phyloP scores from a whole-genome alignment of 495 filamentous ascomycete genomes.

The Aspergillus panamensis region DNA sequence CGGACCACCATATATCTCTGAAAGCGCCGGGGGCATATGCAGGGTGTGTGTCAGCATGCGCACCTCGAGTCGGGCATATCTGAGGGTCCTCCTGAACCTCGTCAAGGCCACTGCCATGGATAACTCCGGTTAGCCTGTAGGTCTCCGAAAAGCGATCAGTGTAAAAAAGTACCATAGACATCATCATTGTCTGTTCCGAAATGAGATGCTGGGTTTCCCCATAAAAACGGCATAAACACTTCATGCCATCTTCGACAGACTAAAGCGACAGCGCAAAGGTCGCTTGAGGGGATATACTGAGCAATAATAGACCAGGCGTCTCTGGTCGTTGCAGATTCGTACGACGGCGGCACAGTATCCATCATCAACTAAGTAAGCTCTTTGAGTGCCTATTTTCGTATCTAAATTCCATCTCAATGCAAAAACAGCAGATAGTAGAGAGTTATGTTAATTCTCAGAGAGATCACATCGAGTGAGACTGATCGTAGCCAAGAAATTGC shows the following conservation, averaged over 20 bases:
- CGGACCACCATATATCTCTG: constrained; percentile 62
- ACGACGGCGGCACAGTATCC: constrained; percentile 58
- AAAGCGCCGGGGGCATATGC: constrained; percentile 62
- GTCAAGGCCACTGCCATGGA: constrained; percentile 54
- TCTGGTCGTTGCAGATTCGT: constrained; percentile 54
- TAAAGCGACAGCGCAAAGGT: constrained; percentile 56
- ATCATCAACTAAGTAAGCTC: constrained; percentile 22
- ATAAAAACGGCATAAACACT: constrained; percentile 59
- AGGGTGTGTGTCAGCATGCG: constrained; percentile 60
- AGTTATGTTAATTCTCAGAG: background rate
- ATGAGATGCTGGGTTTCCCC: constrained; percentile 64
- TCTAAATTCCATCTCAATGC: background rate
- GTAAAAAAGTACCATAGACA: constrained; percentile 49
- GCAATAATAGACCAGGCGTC: constrained; percentile 62
- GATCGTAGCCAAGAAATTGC: background rate
- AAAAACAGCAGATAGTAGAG: background rate
- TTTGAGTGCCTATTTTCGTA: background rate
- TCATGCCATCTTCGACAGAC: constrained; percentile 58
- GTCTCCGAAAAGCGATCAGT: background rate
- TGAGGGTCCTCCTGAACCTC: constrained; percentile 58
- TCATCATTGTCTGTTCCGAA: constrained; percentile 62
- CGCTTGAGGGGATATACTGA: constrained; percentile 55
- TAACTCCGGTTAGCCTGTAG: constrained; percentile 8
- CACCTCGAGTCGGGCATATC: constrained; percentile 51
- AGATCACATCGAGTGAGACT: background rate